These are phyloP conservation scores for Diddensiella caesifluorescens DNA, from an alignment of 805 yeast genomes.

Conservation along the genomic window DNA sequence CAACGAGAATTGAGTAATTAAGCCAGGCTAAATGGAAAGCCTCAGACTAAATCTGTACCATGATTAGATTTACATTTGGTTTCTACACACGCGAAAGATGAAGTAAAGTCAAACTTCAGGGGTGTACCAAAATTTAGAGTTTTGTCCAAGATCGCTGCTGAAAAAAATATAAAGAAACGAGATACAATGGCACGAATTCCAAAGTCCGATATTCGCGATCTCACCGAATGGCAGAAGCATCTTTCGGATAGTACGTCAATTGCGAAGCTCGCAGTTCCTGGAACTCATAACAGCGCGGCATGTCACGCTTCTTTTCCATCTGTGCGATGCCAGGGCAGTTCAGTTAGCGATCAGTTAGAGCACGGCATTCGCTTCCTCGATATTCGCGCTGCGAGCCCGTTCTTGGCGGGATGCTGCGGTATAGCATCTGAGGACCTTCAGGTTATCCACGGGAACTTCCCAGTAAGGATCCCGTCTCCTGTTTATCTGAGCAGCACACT, in stretches of 20 bases:
- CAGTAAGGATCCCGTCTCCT: conserved; percentile 57
- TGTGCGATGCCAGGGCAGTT: conserved; percentile 67
- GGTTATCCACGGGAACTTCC: conserved; percentile 72
- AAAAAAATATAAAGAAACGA: neutral
- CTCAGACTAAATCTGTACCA: too few species aligned
- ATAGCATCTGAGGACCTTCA: conserved; percentile 44
- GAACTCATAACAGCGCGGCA: conserved; percentile 84
- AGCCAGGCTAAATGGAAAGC: too few species aligned
- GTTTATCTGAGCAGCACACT: conserved; percentile 48
- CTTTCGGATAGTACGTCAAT: conserved; percentile 48
- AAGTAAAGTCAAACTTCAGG: too few species aligned
- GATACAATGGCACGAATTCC: conserved; percentile 15
- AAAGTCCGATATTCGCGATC: conserved; percentile 9
- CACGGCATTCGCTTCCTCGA: conserved; percentile 76
- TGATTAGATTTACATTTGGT: too few species aligned
- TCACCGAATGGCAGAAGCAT: conserved; percentile 47
- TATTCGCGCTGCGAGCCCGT: conserved; percentile 55
- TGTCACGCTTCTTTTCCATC: conserved; percentile 65
- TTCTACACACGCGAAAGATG: too few species aligned
- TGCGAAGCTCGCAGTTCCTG: conserved; percentile 60
- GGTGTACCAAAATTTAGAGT: too few species aligned
- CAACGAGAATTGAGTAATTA: too few species aligned
- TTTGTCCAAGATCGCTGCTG: too few species aligned
- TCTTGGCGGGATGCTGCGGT: conserved; percentile 44
- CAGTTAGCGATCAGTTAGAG: conserved; percentile 55